Conservation (phyloP, 2,329 filamentous ascomycete species). For the Capronia coronata region DNA sequence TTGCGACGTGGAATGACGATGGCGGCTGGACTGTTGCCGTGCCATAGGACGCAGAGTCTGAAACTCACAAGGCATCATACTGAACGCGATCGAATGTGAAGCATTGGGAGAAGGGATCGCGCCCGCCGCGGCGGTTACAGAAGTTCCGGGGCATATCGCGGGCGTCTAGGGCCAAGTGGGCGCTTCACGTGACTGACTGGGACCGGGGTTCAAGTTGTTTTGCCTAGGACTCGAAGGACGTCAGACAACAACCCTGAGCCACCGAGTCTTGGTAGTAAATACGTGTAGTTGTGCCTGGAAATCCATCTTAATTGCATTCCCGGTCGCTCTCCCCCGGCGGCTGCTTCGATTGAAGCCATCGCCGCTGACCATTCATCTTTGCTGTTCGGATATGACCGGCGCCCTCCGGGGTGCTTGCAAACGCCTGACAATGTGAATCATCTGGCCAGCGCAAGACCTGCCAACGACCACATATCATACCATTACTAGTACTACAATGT, state of each 20-base stretch:
- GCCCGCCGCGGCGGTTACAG: conserved; percentile 15
- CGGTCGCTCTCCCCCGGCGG: not conserved
- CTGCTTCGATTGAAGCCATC: not conserved
- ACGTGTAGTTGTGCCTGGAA: too few species aligned
- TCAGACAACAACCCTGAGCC: too few species aligned
- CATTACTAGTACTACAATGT: not conserved
- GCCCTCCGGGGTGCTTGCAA: conserved; percentile 8
- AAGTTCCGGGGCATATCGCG: not conserved
- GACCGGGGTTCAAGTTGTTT: too few species aligned
- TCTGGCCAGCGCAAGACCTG: too few species aligned
- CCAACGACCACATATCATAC: too few species aligned
- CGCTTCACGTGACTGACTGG: conserved; percentile 4
- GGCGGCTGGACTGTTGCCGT: conserved; percentile 16
- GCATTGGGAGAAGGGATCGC: conserved; percentile 15
- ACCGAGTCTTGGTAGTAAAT: too few species aligned
- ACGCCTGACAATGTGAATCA: too few species aligned
- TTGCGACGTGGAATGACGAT: conserved; percentile 17
- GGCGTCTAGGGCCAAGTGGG: not conserved
- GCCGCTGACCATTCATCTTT: not conserved
- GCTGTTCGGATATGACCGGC: conserved; percentile 8
- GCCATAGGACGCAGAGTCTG: conserved; percentile 17
- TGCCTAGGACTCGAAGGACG: too few species aligned
- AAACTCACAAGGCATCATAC: conserved; percentile 20
- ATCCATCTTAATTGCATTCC: not conserved
- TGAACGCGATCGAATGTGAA: conserved; percentile 17